Evolutionary conservation across 192 early-diverging fungal genomes (phyloP).

Genomic region (Gaertneriomyces semiglobifer): DNA sequence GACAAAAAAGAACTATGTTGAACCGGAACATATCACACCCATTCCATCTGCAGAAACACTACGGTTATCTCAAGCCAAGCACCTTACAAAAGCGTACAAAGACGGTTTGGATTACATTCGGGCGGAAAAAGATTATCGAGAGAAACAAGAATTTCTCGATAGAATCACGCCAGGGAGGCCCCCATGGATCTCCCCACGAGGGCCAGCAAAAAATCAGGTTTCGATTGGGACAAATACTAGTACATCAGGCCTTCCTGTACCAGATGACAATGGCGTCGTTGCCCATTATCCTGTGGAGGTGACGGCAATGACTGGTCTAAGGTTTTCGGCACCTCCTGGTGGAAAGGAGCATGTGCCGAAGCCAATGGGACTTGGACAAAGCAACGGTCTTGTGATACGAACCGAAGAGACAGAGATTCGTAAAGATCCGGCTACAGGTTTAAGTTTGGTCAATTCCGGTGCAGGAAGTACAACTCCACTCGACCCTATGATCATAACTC

Average conservation of each 20-base stretch:
- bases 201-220: background rate
- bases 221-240: constrained; percentile 4
- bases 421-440: no score
- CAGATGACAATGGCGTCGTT: constrained; percentile 3
- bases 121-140: constrained; percentile 6
- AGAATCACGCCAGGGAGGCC: constrained; percentile 4
- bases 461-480: no score
- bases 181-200: no score
- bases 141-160: background rate
- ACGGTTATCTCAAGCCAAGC: no score
- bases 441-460: no score
- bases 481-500: no score
- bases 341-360: background rate
- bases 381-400: no score
- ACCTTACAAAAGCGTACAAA: background rate
- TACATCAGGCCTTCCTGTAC: constrained; percentile 3
- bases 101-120: background rate
- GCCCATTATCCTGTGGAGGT: constrained; percentile 5
- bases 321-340: constrained; percentile 11
- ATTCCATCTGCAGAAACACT: background rate
- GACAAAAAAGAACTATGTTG: constrained; percentile 2
- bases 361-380: no score
- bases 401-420: no score
- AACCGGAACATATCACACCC: no score
- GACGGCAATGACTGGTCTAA: constrained; percentile 10